A percentile compares a stretch with the other conserved stretches of the same genome.
phyloP scores from a whole-genome alignment of 78 protist genomes.

The Protostelium mycophagum region DNA sequence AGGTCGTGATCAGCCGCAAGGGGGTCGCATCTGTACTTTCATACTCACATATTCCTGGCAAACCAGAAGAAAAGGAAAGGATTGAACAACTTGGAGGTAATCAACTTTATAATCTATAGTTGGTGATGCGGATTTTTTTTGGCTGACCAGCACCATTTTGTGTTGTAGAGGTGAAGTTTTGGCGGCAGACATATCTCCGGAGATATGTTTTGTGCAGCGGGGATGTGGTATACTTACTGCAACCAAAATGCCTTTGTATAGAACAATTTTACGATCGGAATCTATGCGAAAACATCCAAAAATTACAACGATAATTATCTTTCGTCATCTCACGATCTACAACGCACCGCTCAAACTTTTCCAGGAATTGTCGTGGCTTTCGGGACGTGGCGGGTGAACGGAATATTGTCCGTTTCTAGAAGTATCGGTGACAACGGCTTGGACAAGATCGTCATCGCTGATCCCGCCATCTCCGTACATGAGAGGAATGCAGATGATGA shows the following conservation, averaged over 20 bases:
- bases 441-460: slow-evolving; percentile 17
- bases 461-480: slow-evolving; percentile 9
- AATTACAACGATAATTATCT: too few species aligned
- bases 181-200: too few species aligned
- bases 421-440: slow-evolving; percentile 44
- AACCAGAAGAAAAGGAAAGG: slow-evolving; percentile 27
- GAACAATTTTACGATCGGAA: too few species aligned
- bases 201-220: too few species aligned
- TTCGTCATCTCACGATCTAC: too few species aligned
- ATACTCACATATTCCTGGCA: slow-evolving; percentile 21
- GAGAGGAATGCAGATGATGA: neutral
- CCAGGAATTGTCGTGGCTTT: slow-evolving; percentile 21
- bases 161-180: too few species aligned
- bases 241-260: too few species aligned
- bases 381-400: slow-evolving; percentile 59
- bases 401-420: slow-evolving; percentile 34
- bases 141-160: too few species aligned
- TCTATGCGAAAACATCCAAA: too few species aligned
- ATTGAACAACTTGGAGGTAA: slow-evolving; percentile 35
- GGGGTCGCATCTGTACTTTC: slow-evolving; percentile 15
- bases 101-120: neutral
- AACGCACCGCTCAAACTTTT: too few species aligned
- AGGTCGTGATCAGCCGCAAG: slow-evolving; percentile 10
- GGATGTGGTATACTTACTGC: too few species aligned
- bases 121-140: neutral